Conservation (phyloP, 2,329 filamentous ascomycete genomes). For the Exserohilum turcica region DNA sequence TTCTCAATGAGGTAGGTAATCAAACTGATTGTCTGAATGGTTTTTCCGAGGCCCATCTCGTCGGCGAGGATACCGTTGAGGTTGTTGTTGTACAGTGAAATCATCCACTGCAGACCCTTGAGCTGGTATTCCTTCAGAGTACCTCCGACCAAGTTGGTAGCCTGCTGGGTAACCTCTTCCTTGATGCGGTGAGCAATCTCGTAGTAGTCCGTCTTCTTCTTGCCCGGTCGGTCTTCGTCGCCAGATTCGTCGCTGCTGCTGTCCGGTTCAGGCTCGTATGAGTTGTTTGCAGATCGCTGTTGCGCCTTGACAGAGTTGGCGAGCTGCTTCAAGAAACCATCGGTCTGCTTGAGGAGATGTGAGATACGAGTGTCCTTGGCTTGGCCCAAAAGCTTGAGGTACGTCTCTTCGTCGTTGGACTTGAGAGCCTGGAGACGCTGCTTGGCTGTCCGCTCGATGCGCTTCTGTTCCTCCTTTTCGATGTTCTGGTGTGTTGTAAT, state of each 20-base stretch:
- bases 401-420: slow-evolving; percentile 98
- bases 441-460: slow-evolving; percentile 95
- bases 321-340: slow-evolving; percentile 95
- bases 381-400: slow-evolving; percentile 95
- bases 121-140: slow-evolving; percentile 96
- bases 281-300: slow-evolving; percentile 80
- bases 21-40: slow-evolving; percentile 97
- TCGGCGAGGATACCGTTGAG: slow-evolving; percentile 98
- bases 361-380: slow-evolving; percentile 99
- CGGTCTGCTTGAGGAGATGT: slow-evolving; percentile 93
- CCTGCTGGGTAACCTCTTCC: slow-evolving; percentile 85
- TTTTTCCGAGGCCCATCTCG: slow-evolving; percentile 99
- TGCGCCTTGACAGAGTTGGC: slow-evolving; percentile 93
- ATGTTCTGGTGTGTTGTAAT: slow-evolving; percentile 89
- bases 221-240: slow-evolving; percentile 68
- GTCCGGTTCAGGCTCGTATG: slow-evolving; percentile 72
- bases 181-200: slow-evolving; percentile 95
- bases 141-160: slow-evolving; percentile 85
- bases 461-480: slow-evolving; percentile 98
- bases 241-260: slow-evolving; percentile 63
- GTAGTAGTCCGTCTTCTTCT: slow-evolving; percentile 94
- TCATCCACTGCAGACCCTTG: slow-evolving; percentile 99
- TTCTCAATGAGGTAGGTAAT: slow-evolving; percentile 96
- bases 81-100: slow-evolving; percentile 99
- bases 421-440: slow-evolving; percentile 99